Evolutionary conservation across 2,329 filamentous ascomycete species (phyloP), one percentile per base, ranked within the genome.

Genomic region (Fusarium sp.): DNA sequence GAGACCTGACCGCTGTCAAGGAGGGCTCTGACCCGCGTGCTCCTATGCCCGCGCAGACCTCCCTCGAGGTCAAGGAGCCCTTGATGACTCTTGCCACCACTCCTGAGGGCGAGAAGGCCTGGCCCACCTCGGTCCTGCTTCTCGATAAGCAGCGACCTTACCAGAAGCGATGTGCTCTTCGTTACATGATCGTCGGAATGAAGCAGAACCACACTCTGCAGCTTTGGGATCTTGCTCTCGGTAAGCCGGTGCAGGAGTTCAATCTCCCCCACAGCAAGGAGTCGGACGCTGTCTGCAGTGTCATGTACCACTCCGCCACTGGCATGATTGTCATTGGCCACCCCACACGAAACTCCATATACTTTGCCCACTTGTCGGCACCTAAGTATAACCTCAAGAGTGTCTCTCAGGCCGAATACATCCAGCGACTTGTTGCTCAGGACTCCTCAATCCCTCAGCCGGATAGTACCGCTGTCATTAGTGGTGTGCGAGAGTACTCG

Each of bases 121-220:
- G 95, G 91, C 95, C 97, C 9, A 98, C 95, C 5, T 98, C 96
- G 25, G 93, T 99, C 63, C 88, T 97, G 79, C 92, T 99, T 81
- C 90, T 99, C 74, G 96, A 99, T 83, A 99, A 98, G 86, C 90
- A 95, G 81, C 92, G 95, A 69, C 94, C 96, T 47, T 98, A 97
- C 81, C 89, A 91, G 83, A 97, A 96, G 83, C 91, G 92, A 65
- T 92, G 92, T 77, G 95, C 97, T 50, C 86, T 98, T 69, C 90
- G 96, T 67, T 99, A 99, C 83, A 91, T 99, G 84, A 91, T 99
- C 79, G 93, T 99, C 68, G 96, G 96, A 76, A 94, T 98, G 89
- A 98, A 98, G 84, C 96, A 99, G 81, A 99, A 99, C 81, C 96
- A 99, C 83, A 97, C 95, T 59, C 89, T 99, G 68, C 97, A 99